Evolutionary conservation across 805 yeast genomes (phyloP).

Genomic region (Zygosaccharomyces rouxii): DNA sequence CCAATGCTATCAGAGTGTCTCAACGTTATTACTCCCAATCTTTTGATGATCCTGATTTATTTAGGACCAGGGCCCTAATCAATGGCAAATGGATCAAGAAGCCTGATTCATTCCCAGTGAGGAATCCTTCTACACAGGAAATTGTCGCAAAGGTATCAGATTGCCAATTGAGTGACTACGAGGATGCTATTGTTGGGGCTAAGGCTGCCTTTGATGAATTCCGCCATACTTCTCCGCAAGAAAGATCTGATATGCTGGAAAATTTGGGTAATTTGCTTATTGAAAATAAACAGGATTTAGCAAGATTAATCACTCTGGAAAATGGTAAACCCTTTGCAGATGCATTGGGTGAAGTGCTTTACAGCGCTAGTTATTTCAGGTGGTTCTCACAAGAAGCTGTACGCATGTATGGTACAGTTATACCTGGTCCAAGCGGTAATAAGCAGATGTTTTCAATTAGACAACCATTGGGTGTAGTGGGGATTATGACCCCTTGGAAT

Average conservation of each 20-base stretch:
- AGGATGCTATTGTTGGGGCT: constrained; percentile 82
- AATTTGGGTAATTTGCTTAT: constrained; percentile 78
- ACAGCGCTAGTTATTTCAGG: constrained; percentile 66
- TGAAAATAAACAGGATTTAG: constrained; percentile 64
- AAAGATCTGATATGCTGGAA: constrained; percentile 55
- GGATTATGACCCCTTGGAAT: constrained; percentile 89
- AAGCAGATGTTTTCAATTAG: constrained; percentile 55
- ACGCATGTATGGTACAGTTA: constrained; percentile 52
- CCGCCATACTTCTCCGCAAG: constrained; percentile 66
- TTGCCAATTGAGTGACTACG: constrained; percentile 69
- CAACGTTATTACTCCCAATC: constrained; percentile 9
- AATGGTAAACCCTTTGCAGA: constrained; percentile 79
- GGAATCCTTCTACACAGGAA: constrained; percentile 69
- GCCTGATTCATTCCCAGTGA: constrained; percentile 56
- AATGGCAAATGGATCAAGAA: constrained; percentile 68
- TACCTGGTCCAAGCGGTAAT: constrained; percentile 58
- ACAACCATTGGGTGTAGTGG: constrained; percentile 86
- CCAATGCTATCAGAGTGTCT: background rate
- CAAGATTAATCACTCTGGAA: constrained; percentile 80
- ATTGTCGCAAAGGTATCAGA: constrained; percentile 60
- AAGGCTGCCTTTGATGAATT: constrained; percentile 61
- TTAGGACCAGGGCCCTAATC: constrained; percentile 49
- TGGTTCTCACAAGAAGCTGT: constrained; percentile 83
- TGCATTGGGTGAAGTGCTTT: constrained; percentile 70
- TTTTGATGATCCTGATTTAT: constrained; percentile 41